Conservation (phyloP, 345 rosid genomes). For the Salix brachista region DNA sequence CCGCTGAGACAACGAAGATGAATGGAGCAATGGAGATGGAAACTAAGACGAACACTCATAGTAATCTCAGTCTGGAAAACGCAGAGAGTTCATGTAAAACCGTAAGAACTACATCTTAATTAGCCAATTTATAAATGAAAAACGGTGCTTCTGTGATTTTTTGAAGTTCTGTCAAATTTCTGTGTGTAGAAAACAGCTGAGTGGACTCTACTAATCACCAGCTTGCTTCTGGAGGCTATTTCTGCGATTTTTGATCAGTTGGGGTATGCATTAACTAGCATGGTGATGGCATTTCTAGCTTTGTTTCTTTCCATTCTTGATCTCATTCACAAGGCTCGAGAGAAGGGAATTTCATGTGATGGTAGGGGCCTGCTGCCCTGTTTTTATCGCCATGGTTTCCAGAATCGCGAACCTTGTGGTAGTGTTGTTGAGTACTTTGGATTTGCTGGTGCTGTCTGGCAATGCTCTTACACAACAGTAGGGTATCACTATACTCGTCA, state of each 20-base stretch:
- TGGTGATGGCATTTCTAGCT: neutral
- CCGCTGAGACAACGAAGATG: too few species aligned
- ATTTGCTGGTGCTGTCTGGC: neutral
- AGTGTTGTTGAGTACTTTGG: neutral
- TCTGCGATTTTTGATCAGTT: slow-evolving; percentile 3
- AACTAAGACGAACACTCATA: neutral
- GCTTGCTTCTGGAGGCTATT: slow-evolving; percentile 2
- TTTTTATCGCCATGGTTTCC: neutral
- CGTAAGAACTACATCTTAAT: neutral
- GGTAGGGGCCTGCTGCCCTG: neutral
- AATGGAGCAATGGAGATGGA: too few species aligned
- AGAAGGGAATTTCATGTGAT: neutral
- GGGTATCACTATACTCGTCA: neutral
- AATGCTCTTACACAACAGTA: neutral
- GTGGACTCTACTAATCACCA: neutral
- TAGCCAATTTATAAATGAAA: neutral
- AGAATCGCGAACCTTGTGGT: neutral
- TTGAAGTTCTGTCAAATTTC: too few species aligned
- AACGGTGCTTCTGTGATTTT: neutral
- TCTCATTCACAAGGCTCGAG: neutral
- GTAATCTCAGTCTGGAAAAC: neutral
- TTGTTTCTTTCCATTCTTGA: neutral
- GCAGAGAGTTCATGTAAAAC: neutral
- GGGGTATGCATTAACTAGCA: neutral
- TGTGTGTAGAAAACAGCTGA: neutral